A percentile compares a stretch with the other conserved stretches of the same genome.
Evolutionary conservation across 192 early-diverging fungal species (phyloP).

Genomic region (Entomortierella lignicola): DNA sequence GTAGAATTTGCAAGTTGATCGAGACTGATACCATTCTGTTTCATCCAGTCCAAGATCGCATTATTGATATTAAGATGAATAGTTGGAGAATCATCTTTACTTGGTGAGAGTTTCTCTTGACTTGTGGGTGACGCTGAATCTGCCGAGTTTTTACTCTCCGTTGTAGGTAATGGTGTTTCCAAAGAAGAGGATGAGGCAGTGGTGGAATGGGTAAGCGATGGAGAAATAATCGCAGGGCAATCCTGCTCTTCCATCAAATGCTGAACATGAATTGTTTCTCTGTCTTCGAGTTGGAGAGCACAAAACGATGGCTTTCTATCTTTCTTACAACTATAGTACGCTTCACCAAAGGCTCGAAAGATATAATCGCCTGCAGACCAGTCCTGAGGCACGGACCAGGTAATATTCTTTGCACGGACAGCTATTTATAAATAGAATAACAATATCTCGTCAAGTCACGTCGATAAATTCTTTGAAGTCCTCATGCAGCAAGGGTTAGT

Average conservation of each 20-base stretch:
- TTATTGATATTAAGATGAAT: neutral
- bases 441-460: neutral
- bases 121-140: neutral
- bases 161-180: no score
- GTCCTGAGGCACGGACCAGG: conserved; percentile 26
- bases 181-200: no score
- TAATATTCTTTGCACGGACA: conserved; percentile 20
- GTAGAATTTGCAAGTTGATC: neutral
- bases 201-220: neutral
- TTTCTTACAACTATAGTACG: conserved; percentile 16
- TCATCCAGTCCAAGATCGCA: neutral
- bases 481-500: neutral
- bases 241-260: neutral
- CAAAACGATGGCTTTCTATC: conserved; percentile 9
- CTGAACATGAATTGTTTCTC: conserved; percentile 14
- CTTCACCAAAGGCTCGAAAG: conserved; percentile 33
- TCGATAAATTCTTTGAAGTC: no score
- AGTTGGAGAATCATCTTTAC: neutral
- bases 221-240: neutral
- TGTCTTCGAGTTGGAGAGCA: conserved; percentile 16
- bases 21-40: neutral
- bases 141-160: no score
- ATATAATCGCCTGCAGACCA: conserved; percentile 23
- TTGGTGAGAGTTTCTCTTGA: no score
- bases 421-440: neutral